Base-by-base conservation (phyloP, 2,329 filamentous ascomycete genomes). In the Paracoccidioides brasiliensis region DNA sequence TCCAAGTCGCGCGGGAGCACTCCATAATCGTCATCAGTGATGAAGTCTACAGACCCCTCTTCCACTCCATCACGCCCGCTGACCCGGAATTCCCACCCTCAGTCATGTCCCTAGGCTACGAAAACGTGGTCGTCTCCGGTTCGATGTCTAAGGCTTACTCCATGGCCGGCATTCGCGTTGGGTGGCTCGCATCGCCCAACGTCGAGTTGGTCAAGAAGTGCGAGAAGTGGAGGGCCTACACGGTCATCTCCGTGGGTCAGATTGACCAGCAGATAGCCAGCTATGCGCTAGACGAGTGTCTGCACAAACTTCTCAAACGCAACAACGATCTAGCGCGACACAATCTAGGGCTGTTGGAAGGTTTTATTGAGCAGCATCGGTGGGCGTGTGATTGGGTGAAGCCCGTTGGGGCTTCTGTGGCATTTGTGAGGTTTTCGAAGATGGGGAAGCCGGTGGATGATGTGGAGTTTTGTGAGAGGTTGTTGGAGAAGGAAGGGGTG, bases 81-180 rank as follows among this genome's bases (percentile, higher is more conserved):
- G 75, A 79, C 56, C 62, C 70, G 3, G 76, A 78, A 22, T 79
- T 79, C 55, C 86, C 80, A 2, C 84, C 86, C 0, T 89, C 87
- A 0, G 76, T 84, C 9, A 75, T 90, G 0, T 81, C 85, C 0
- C 74, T 93, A 45, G 84, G 82, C 45, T 93, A 94, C 69, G 72
- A 79, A 3, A 84, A 83, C 55, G 79, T 80, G 28, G 76, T 95
- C 37, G 81, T 82, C 10, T 93, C 87, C 0, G 85, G 89, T 12
- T 90, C 86, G 15, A 81, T 94, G 75, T 91, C 86, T 32, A 95
- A 95, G 71, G 86, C 88, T 0, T 95, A 89, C 70, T 82, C 86
- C 2, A 73, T 95, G 4, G 88, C 89, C 0, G 89, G 90, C 1
- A 83, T 94, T 58, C 82, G 89, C 0, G 71, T 90, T 1, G 90